phyloP scores from a whole-genome alignment of 2,329 filamentous ascomycete genomes.

The Aspergillus thermomutatus region DNA sequence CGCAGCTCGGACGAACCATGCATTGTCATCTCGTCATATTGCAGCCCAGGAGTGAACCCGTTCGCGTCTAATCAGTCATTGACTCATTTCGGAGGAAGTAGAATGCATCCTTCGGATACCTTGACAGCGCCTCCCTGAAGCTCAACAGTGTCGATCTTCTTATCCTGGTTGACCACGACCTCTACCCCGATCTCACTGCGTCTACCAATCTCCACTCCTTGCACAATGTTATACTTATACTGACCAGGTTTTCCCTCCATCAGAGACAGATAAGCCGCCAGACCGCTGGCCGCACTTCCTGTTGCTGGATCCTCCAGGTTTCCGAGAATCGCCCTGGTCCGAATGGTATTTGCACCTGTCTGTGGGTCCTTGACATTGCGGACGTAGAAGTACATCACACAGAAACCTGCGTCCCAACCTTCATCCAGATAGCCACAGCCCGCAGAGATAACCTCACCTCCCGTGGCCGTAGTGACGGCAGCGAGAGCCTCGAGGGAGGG shows the following conservation, averaged over 20 bases:
- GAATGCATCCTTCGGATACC: conserved; percentile 32
- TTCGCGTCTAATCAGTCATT: not conserved
- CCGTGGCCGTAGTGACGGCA: conserved; percentile 20
- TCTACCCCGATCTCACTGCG: conserved; percentile 36
- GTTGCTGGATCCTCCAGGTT: conserved; percentile 29
- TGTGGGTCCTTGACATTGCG: conserved; percentile 56
- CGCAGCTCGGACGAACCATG: not conserved
- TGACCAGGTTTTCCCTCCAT: conserved; percentile 28
- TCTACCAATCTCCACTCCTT: conserved; percentile 66
- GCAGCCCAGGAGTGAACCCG: not conserved
- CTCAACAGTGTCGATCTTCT: conserved; percentile 28
- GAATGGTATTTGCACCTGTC: conserved; percentile 38
- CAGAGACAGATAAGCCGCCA: conserved; percentile 54
- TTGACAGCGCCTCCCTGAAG: conserved; percentile 34
- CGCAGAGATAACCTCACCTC: conserved; percentile 20
- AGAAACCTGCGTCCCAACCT: conserved; percentile 27
- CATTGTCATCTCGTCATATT: not conserved
- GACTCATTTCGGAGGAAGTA: conserved; percentile 18
- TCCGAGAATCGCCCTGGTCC: conserved; percentile 26
- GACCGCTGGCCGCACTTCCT: conserved; percentile 58
- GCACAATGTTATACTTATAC: conserved; percentile 52
- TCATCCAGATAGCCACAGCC: conserved; percentile 26
- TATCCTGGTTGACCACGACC: conserved; percentile 20
- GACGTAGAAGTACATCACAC: conserved; percentile 30
- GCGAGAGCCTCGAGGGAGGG: conserved; percentile 57